Percentiles rank a stretch among this genome's conserved stretches.
phyloP scores from a whole-genome alignment of 441 rosid genomes.

The Syzygium malaccense region DNA sequence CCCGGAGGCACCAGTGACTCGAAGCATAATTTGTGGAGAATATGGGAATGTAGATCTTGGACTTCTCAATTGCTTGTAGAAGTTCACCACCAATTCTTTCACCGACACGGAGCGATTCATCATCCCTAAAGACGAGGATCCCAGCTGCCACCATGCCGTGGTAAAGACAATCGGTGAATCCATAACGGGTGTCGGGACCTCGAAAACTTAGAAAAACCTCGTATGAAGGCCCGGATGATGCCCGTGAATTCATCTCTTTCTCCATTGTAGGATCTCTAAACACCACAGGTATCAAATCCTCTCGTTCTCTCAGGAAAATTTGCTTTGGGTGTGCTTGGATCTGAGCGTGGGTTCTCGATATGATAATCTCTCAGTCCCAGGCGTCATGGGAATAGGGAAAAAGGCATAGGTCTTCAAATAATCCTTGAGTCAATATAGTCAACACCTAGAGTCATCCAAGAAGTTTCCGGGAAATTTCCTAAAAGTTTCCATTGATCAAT shows the following conservation, averaged over 20 bases:
- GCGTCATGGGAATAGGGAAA: neutral
- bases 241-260: neutral
- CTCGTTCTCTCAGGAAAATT: neutral
- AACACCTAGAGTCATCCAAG: neutral
- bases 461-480: neutral
- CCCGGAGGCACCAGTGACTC: neutral
- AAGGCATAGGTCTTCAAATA: too few relatives aligned
- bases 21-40: neutral
- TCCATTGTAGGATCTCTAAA: neutral
- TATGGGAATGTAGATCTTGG: neutral
- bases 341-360: neutral
- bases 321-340: neutral
- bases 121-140: neutral
- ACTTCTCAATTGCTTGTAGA: neutral
- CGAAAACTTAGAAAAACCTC: neutral
- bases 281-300: neutral
- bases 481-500: too few relatives aligned
- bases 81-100: neutral
- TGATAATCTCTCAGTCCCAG: neutral
- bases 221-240: neutral
- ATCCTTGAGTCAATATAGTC: too few relatives aligned
- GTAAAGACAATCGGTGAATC: neutral
- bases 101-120: neutral
- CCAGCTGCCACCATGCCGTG: neutral
- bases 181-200: neutral